Evolutionary conservation across 495 filamentous ascomycete genomes (phyloP), one percentile per base, ranked within the genome.

Genomic region (Annulohypoxylon bovei): DNA sequence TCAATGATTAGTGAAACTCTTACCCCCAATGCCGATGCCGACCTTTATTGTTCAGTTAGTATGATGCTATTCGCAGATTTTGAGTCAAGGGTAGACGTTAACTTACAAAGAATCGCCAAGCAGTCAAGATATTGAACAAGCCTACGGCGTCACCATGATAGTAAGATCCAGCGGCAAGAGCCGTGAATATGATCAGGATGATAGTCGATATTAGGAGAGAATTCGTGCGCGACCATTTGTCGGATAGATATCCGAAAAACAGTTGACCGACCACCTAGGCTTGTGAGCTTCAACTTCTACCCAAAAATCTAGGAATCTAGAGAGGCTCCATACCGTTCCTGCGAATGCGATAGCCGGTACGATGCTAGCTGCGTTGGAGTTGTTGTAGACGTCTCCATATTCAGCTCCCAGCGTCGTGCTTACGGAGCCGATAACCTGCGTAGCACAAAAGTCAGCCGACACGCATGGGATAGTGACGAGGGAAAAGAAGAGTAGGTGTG

Each of bases 281-380:
- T 23, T 27, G 50, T 74, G 46, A 72, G 71, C 67, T 49, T 30
- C 7, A 33, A 16, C 18, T 5, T 22, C 8, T 39, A 57, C 37
- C 2, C 4, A 37, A 11, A n/a, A 32, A 16, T 37, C 16, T 9
- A 30, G 23, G 14, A 6, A 50, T 44, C 6, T 37, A 39, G 25
- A 5, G 0, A 16, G 23, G 11, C 4, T 9, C 16, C 74, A 33
- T 76, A 76, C 93, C 0, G 93, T 97, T 12, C 94, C 93, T 0
- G 90, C 94, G 71, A 98, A 98, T 9, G 93, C 90, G 69, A 97
- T 94, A 52, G 89, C 87, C 18, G 87, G 84, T 66, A 96, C 87
- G 67, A 94, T 91, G 52, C 86, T 84, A 53, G 87, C 86, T 7
- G 93, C 90, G 1, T 82, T 78, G 1, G 92, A 94, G 16, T 81